Evolutionary conservation across 2,329 filamentous ascomycete genomes (phyloP).

Genomic region (Penicillium glabrum): DNA sequence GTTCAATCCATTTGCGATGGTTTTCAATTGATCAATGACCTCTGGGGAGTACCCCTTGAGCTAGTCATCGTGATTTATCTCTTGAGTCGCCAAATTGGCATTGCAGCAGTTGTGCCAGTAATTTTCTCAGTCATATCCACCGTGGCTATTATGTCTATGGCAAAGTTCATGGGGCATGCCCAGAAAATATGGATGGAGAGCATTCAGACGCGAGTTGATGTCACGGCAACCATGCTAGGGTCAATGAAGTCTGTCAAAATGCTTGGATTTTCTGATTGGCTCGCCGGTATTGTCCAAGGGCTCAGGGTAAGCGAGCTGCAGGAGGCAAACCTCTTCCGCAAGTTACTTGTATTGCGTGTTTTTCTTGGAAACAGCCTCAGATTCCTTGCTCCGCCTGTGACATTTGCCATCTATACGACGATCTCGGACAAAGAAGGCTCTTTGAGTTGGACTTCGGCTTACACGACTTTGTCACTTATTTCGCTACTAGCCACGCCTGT

Average conservation of each 20-base stretch:
- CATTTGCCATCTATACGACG: background rate
- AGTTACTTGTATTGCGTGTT: background rate
- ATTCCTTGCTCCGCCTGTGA: background rate
- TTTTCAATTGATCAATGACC: background rate
- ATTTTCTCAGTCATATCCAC: background rate
- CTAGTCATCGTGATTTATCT: constrained; percentile 5
- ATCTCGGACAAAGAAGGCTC: no score
- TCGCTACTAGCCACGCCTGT: constrained; percentile 3
- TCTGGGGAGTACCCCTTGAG: constrained; percentile 8
- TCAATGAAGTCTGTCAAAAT: constrained; percentile 45
- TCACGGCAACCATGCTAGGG: constrained; percentile 31
- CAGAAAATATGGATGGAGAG: constrained; percentile 28
- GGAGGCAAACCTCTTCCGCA: constrained; percentile 28
- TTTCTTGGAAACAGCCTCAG: background rate
- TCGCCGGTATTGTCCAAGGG: constrained; percentile 33
- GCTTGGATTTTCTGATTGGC: constrained; percentile 33
- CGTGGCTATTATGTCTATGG: background rate
- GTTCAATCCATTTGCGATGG: constrained; percentile 3
- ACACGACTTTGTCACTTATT: constrained; percentile 13
- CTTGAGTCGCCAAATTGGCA: constrained; percentile 2
- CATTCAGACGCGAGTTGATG: constrained; percentile 28
- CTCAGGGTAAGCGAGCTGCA: constrained; percentile 37
- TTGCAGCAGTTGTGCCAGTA: background rate
- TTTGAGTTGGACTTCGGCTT: background rate
- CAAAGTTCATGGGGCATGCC: constrained; percentile 2